phyloP scores from a whole-genome alignment of 805 yeast species.

The Sugiyamaella valdiviana region DNA sequence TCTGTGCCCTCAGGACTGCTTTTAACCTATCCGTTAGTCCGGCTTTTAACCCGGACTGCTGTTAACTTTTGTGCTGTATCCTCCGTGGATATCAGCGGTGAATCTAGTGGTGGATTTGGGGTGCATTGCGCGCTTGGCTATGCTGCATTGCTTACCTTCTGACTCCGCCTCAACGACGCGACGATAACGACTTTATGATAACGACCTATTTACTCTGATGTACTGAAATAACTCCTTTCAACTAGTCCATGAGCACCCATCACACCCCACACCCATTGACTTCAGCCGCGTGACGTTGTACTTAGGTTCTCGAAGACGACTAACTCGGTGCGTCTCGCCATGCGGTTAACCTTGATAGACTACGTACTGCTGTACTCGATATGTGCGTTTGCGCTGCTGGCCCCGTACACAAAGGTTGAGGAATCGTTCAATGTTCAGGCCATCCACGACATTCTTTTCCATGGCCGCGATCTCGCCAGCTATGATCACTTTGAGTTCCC shows the following conservation, averaged over 20 bases:
- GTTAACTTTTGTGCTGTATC: no score
- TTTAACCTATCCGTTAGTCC: constrained; percentile 25
- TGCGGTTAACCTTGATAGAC: constrained; percentile 27
- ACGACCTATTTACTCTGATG: no score
- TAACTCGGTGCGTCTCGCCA: neutral
- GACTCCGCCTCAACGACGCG: no score
- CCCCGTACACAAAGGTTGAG: constrained; percentile 90
- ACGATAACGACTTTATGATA: no score
- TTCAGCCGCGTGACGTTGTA: no score
- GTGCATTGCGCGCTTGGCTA: no score
- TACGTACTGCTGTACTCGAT: constrained; percentile 42
- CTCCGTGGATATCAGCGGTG: no score
- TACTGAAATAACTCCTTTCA: no score
- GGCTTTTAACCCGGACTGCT: neutral
- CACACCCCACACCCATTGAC: no score
- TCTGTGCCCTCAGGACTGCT: constrained; percentile 38
- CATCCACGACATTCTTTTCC: constrained; percentile 65
- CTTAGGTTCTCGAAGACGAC: neutral
- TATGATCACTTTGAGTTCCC: constrained; percentile 80
- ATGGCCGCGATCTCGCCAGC: constrained; percentile 45
- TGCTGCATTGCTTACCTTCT: no score
- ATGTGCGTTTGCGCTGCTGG: constrained; percentile 42
- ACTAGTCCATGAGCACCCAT: no score
- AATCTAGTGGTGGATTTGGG: no score
- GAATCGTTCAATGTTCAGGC: constrained; percentile 92